A percentile compares a stretch with the other conserved stretches of the same genome.
phyloP scores from a whole-genome alignment of 1,139 yeast species.

The Protomyces inundatus region DNA sequence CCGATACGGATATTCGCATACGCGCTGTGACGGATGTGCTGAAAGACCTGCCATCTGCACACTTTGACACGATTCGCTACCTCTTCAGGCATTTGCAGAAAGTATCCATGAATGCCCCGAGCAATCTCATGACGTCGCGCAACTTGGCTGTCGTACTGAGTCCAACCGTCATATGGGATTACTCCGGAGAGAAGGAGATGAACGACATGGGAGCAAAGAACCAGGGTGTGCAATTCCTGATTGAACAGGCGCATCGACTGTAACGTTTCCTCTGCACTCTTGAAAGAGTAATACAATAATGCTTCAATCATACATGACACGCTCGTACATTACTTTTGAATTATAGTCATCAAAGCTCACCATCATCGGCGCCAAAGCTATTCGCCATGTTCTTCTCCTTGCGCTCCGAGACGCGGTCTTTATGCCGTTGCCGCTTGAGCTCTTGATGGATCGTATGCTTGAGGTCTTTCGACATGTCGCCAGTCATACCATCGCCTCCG shows the following conservation, averaged over 20 bases:
- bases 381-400: slow-evolving; percentile 25
- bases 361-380: slow-evolving; percentile 19
- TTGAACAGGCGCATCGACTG: slow-evolving; percentile 47
- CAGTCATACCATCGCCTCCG: background rate
- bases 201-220: slow-evolving; percentile 79
- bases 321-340: background rate
- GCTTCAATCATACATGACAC: background rate
- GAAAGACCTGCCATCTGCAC: slow-evolving; percentile 58
- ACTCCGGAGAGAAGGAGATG: slow-evolving; percentile 76
- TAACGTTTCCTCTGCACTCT: background rate
- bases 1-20: slow-evolving; percentile 35
- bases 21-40: slow-evolving; percentile 41
- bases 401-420: slow-evolving; percentile 16
- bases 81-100: slow-evolving; percentile 57
- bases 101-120: slow-evolving; percentile 2
- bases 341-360: background rate
- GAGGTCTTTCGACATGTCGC: slow-evolving; percentile 20
- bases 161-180: slow-evolving; percentile 82
- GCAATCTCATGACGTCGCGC: slow-evolving; percentile 57
- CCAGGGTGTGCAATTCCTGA: slow-evolving; percentile 69
- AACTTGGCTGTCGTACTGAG: slow-evolving; percentile 92
- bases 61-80: slow-evolving; percentile 52
- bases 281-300: background rate
- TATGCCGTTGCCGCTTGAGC: slow-evolving; percentile 24
- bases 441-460: slow-evolving; percentile 24